Evolutionary conservation across 495 filamentous ascomycete genomes (phyloP).

Genomic region (Penicillium riverlandense): DNA sequence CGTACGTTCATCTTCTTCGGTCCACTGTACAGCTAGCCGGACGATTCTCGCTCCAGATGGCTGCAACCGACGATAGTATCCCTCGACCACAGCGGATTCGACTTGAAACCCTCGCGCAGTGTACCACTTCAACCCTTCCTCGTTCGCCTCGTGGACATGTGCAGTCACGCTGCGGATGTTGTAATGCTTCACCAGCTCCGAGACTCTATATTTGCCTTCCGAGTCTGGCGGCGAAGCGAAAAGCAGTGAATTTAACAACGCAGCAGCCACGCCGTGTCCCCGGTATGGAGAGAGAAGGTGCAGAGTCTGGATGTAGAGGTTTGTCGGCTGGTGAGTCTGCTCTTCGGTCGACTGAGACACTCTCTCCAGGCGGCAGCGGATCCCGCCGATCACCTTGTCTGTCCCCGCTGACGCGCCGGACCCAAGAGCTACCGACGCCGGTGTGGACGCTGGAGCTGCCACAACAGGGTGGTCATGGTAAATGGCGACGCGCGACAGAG

Average conservation of each 20-base stretch:
- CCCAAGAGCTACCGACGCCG: neutral
- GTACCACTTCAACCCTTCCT: constrained; percentile 86
- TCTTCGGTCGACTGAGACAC: constrained; percentile 12
- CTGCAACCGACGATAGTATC: constrained; percentile 80
- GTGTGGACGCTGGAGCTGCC: constrained; percentile 25
- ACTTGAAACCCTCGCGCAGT: constrained; percentile 64
- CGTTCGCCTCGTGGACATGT: constrained; percentile 92
- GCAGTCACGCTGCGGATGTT: constrained; percentile 59
- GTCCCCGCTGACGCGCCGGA: constrained; percentile 18
- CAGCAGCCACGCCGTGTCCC: constrained; percentile 66
- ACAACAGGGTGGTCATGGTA: constrained; percentile 47
- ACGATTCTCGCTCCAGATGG: constrained; percentile 77
- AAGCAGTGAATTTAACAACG: constrained; percentile 52
- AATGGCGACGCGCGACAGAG: constrained; percentile 71
- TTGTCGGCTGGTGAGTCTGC: constrained; percentile 23
- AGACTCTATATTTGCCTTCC: constrained; percentile 19
- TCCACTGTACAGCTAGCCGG: constrained; percentile 35
- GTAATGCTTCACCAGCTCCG: constrained; percentile 44
- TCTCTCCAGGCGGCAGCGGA: constrained; percentile 73
- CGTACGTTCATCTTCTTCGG: constrained; percentile 1
- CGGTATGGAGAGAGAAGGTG: constrained; percentile 79
- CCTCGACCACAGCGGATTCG: constrained; percentile 50
- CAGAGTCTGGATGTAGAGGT: constrained; percentile 84
- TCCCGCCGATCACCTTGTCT: constrained; percentile 68
- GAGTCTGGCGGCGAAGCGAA: constrained; percentile 36